Percentiles rank a stretch among this genome's conserved stretches.
Conservation (phyloP, 192 early-diverging fungal species). For the Allomyces arbusculus region DNA sequence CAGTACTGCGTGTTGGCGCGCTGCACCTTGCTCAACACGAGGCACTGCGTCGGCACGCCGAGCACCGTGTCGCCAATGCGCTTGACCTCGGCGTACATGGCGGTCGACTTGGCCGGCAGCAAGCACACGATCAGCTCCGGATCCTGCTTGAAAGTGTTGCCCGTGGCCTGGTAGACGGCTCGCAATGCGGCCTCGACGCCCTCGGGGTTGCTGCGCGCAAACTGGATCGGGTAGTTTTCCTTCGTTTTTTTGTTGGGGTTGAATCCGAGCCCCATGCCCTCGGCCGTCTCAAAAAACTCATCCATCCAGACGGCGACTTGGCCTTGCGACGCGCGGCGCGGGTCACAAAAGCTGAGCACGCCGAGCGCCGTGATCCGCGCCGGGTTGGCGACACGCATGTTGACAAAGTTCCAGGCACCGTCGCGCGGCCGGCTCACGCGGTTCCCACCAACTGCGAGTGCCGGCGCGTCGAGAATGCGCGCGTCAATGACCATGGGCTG, state of each 20-base stretch:
- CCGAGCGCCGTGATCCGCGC: constrained; percentile 57
- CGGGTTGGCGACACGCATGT: constrained; percentile 55
- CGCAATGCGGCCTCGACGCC: constrained; percentile 48
- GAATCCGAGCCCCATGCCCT: constrained; percentile 48
- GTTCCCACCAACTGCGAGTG: constrained; percentile 5
- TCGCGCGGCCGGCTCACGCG: constrained; percentile 20
- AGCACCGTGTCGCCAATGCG: constrained; percentile 71
- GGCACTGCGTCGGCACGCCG: constrained; percentile 77
- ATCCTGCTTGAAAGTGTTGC: constrained; percentile 29
- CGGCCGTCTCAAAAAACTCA: constrained; percentile 46
- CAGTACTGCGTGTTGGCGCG: constrained; percentile 72
- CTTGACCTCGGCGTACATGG: constrained; percentile 73
- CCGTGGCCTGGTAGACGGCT: constrained; percentile 46
- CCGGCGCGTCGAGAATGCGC: constrained; percentile 4
- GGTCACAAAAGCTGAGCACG: constrained; percentile 53
- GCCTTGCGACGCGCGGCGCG: constrained; percentile 21
- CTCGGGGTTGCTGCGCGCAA: constrained; percentile 25
- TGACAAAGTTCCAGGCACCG: constrained; percentile 78
- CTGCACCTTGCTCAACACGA: constrained; percentile 60
- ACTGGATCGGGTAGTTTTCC: constrained; percentile 18
- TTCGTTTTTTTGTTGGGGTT: constrained; percentile 18
- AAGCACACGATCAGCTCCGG: constrained; percentile 74
- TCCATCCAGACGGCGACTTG: constrained; percentile 51
- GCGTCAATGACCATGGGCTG: constrained; percentile 43
- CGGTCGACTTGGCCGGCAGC: constrained; percentile 56